Base-by-base conservation (phyloP, 2,329 filamentous ascomycete species). In the Aspergillus pseudoglaucus region DNA sequence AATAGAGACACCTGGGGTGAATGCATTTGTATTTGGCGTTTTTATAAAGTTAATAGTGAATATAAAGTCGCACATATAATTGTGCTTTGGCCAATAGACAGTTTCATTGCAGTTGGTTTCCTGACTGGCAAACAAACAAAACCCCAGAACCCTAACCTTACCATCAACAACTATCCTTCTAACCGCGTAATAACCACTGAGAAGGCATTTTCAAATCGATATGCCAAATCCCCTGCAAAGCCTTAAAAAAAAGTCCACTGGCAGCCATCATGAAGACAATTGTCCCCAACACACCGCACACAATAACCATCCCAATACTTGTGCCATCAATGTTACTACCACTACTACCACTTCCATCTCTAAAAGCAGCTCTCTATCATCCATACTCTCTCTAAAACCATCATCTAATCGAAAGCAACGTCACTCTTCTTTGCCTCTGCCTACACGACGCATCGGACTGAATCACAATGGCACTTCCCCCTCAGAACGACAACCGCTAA, bases 201-300 rank as follows among this genome's bases (percentile, higher is more conserved):
- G 4, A 10, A 30, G 25, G 25, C 25, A 30, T 30, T 4, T 30
- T 5, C 25, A 27, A 27, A 27, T 12, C 25, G 5, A 30, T 30
- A 30, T 30, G 25, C 25, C 25, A 12, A 30, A 30, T 30, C 25
- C 56, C 22, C 43, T 62, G 12, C 54, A 61, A 15, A 45, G 45
- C 3, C 46, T 62, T 30, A 53, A 49, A 27, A 58, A 39, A 39
- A 51, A 48, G 25, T 47, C 54, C n/a, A 49, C 58, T 42, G 50
- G 48, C n/a, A 27, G 14, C 18, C 20, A 27, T 42, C 20, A 8
- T 42, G 40, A 42, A 27, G 40, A 42, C 10, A 42, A 42, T 12
- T 30, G 25, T 30, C 25, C 25, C 6, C 14, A 25, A 14, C 23
- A 27, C 22, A 42, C 18, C 12, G 40, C 22, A 25, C 23, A 15